Conservation (phyloP, 805 yeast genomes). For the Wickerhamiella shivajii region DNA sequence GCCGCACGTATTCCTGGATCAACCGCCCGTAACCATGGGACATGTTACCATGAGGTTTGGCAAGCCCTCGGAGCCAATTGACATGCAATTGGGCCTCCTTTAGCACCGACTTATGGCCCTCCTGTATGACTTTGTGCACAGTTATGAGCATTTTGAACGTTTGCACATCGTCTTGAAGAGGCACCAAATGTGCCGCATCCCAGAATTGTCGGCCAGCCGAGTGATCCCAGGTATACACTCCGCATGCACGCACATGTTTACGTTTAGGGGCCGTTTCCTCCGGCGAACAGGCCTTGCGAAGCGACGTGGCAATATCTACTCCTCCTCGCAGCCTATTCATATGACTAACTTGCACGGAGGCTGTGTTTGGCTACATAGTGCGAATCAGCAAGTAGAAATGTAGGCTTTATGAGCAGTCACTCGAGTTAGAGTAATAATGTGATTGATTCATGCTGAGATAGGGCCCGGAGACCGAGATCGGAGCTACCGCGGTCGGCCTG, state of each 20-base stretch:
- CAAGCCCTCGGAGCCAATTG: slow-evolving; percentile 64
- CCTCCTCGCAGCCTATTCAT: slow-evolving; percentile 24
- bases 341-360: neutral
- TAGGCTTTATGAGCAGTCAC: no score
- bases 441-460: no score
- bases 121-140: slow-evolving; percentile 87
- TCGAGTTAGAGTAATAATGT: no score
- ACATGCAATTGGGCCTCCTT: slow-evolving; percentile 66
- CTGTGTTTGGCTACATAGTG: neutral
- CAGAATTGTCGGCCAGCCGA: slow-evolving; percentile 72
- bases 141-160: slow-evolving; percentile 73
- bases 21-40: slow-evolving; percentile 44
- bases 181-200: slow-evolving; percentile 65
- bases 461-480: no score
- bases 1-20: slow-evolving; percentile 61
- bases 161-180: slow-evolving; percentile 67
- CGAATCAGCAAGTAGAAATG: no score
- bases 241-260: slow-evolving; percentile 90
- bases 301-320: slow-evolving; percentile 31
- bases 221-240: slow-evolving; percentile 94
- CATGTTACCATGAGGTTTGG: slow-evolving; percentile 31
- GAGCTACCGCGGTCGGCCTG: no score
- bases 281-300: slow-evolving; percentile 69
- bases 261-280: slow-evolving; percentile 92
- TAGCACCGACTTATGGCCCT: slow-evolving; percentile 82